Percentiles rank a stretch among this genome's conserved stretches.
Conservation (phyloP, 371 early-diverging fungal genomes). For the Apophysomyces variabilis region DNA sequence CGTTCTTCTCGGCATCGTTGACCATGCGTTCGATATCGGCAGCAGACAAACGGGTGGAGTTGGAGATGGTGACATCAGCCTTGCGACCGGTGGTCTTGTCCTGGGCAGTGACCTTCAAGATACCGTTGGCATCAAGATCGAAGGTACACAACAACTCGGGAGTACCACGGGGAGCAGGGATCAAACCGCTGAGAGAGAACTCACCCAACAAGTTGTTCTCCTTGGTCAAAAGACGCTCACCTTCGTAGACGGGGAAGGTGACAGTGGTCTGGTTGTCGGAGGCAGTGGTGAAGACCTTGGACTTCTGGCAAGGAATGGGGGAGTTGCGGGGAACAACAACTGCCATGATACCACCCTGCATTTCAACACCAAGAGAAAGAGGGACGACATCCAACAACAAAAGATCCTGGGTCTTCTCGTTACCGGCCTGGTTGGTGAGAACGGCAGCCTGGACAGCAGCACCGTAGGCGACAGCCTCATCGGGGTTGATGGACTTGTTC, state of each 20-base stretch:
- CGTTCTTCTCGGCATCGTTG: slow-evolving; percentile 86
- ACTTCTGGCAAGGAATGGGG: slow-evolving; percentile 89
- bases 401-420: slow-evolving; percentile 74
- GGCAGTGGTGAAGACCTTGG: slow-evolving; percentile 93
- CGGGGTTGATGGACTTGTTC: slow-evolving; percentile 92
- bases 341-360: slow-evolving; percentile 87
- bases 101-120: slow-evolving; percentile 91
- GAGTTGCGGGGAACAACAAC: slow-evolving; percentile 87
- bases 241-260: slow-evolving; percentile 92
- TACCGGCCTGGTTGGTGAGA: slow-evolving; percentile 67
- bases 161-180: slow-evolving; percentile 89
- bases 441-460: slow-evolving; percentile 94
- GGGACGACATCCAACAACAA: slow-evolving; percentile 90
- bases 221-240: slow-evolving; percentile 88
- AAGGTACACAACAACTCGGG: slow-evolving; percentile 95
- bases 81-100: slow-evolving; percentile 91
- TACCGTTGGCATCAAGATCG: slow-evolving; percentile 95
- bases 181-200: slow-evolving; percentile 87
- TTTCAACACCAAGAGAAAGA: slow-evolving; percentile 92
- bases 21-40: slow-evolving; percentile 93
- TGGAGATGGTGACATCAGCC: slow-evolving; percentile 92
- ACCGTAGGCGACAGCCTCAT: slow-evolving; percentile 97
- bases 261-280: slow-evolving; percentile 95
- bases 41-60: slow-evolving; percentile 88
- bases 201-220: slow-evolving; percentile 95